phyloP scores from a whole-genome alignment of 164 flowering plant genomes.

The Chimonanthus salicifolius region DNA sequence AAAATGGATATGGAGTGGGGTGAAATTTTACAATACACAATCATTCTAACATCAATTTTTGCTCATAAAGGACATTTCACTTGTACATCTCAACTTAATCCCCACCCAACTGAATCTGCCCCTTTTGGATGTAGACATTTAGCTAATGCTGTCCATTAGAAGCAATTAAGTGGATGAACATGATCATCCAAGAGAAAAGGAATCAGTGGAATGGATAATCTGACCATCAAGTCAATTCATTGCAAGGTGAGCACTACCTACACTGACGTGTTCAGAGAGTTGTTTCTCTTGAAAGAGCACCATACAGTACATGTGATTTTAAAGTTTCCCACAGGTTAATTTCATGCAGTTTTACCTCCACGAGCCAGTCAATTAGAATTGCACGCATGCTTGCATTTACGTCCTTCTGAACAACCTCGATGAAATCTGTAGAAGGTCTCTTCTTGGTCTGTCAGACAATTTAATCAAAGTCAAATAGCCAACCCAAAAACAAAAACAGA shows the following conservation, averaged over 20 bases:
- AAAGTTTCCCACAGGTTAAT: background rate
- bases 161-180: background rate
- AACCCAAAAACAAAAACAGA: background rate
- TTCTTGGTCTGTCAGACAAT: slow-evolving; percentile 52
- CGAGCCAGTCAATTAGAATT: slow-evolving; percentile 93
- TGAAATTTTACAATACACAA: too few species aligned
- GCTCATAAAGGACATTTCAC: too few species aligned
- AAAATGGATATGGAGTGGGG: too few species aligned
- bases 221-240: background rate
- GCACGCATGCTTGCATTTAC: slow-evolving; percentile 87
- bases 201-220: background rate
- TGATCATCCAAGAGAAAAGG: background rate
- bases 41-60: too few species aligned
- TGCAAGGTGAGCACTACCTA: too few species aligned
- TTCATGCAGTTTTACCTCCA: slow-evolving; percentile 53
- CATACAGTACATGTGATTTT: background rate
- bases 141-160: background rate
- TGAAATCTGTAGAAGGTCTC: slow-evolving; percentile 80
- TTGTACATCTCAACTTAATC: background rate
- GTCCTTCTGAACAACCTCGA: slow-evolving; percentile 84
- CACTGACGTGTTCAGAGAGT: background rate
- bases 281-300: background rate
- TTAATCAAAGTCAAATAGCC: background rate
- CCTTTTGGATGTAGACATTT: background rate
- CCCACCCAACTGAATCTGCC: background rate